Percentiles rank a stretch among this genome's conserved stretches.
phyloP scores from a whole-genome alignment of 148 eudicot genomes.

The Gaultheria prostrata region DNA sequence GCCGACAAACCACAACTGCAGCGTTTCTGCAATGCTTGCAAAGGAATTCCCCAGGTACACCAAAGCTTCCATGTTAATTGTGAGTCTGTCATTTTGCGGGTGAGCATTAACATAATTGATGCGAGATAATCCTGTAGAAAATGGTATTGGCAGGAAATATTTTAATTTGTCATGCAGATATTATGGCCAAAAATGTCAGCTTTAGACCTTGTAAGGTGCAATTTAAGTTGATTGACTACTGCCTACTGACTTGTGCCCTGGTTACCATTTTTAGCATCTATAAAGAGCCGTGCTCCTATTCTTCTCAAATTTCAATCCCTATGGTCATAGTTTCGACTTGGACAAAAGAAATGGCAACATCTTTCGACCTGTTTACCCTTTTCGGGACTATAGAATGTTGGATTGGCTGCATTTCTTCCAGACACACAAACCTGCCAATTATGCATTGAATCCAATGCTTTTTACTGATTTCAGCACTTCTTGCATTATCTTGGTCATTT shows the following conservation, averaged over 20 bases:
- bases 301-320: not conserved
- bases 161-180: not conserved
- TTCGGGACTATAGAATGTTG: not conserved
- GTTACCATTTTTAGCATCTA: not conserved
- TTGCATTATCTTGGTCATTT: not conserved
- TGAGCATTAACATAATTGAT: not conserved
- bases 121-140: not conserved
- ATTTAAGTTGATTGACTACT: not conserved
- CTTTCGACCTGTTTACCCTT: not conserved
- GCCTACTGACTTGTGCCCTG: not conserved
- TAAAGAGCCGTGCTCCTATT: not conserved
- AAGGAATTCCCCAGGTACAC: constrained; percentile 95
- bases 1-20: constrained; percentile 65
- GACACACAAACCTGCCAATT: not conserved
- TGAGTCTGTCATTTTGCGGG: not conserved
- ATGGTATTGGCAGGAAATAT: not conserved
- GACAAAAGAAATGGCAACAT: not conserved
- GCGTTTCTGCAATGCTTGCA: constrained; percentile 88
- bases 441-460: not conserved
- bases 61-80: not conserved
- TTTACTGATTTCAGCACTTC: not conserved
- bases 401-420: not conserved
- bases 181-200: not conserved
- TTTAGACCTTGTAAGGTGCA: not conserved
- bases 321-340: not conserved